Evolutionary conservation across 2,329 filamentous ascomycete species (phyloP), one percentile per base, ranked within the genome.

Genomic region (Colletotrichum zoysiae): DNA sequence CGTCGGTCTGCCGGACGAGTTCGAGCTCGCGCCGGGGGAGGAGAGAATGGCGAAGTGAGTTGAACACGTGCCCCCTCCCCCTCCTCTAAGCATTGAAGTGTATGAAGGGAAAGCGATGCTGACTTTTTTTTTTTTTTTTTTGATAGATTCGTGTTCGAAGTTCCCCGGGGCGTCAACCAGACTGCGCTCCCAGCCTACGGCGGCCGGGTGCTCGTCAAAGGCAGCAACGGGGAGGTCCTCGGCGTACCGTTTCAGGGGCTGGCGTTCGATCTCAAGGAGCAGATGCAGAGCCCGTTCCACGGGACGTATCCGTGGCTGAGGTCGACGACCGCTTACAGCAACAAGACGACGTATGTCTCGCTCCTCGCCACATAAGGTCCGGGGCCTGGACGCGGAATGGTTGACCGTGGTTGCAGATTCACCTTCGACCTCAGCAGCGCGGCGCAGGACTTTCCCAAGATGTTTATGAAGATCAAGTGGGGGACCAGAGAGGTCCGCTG

Each of bases 111-210:
- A 14, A 40, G 38, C 11, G 38, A 12, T 14, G 38, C 38, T 14
- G 38, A 30, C 3, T n/a, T 46, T n/a, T n/a, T n/a, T n/a, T n/a
- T n/a, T n/a, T n/a, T n/a, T n/a, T n/a, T n/a, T n/a, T 11, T 48
- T 16, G 2, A 20, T 23, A 73, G 70, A 7, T 67, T 73, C 46
- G 35, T 63, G 11, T 78, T 81, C 53, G 75, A 76, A 23, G 75
- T 74, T 3, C 80, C 79, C 9, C 44, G 67, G 30, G 75, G 75
- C 30, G 78, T 79, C 56, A 78, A 79, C 38, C 38, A 76, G 5
- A 75, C 74, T 1, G 76, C 74, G 2, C 69, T 82, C 18, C 80
- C 79, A 2, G 72, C 79, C 6, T 81, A 82, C 58, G 78, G 78
- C 38, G 80, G 81, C 26, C 79, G 78, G 56, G 75, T 82, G 16